Percentiles rank a stretch among this genome's conserved stretches.
Conservation (phyloP, 2,329 filamentous ascomycete genomes). For the Emergomyces orientalis region DNA sequence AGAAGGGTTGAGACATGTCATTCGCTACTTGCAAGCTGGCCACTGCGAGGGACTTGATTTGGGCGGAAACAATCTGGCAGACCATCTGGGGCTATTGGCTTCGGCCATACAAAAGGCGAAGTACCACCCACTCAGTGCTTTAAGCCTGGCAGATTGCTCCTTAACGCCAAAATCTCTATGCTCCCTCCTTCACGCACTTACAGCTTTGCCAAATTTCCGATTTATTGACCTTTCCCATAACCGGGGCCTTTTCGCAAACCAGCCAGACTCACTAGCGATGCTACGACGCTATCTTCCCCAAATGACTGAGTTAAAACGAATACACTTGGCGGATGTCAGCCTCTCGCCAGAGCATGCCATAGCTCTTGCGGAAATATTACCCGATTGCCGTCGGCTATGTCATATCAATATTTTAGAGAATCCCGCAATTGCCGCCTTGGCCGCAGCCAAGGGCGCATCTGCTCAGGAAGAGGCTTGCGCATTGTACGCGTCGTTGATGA, state of each 20-base stretch:
- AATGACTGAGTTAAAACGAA: slow-evolving; percentile 65
- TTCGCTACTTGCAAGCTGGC: slow-evolving; percentile 64
- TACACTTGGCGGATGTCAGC: slow-evolving; percentile 77
- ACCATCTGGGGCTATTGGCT: slow-evolving; percentile 37
- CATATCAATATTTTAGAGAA: slow-evolving; percentile 87
- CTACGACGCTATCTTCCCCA: slow-evolving; percentile 79
- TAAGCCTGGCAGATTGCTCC: slow-evolving; percentile 80
- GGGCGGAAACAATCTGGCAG: slow-evolving; percentile 66
- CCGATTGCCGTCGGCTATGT: slow-evolving; percentile 69
- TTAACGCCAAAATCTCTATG: slow-evolving; percentile 63
- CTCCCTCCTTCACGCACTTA: slow-evolving; percentile 64
- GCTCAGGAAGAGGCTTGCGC: slow-evolving; percentile 89
- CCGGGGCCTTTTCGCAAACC: slow-evolving; percentile 61
- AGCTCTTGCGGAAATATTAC: slow-evolving; percentile 78
- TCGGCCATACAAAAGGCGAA: slow-evolving; percentile 33
- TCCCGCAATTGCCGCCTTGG: slow-evolving; percentile 48
- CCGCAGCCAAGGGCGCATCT: slow-evolving; percentile 69
- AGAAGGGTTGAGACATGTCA: slow-evolving; percentile 65
- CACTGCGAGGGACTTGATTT: slow-evolving; percentile 82
- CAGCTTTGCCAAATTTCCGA: slow-evolving; percentile 61
- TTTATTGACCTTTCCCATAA: slow-evolving; percentile 94
- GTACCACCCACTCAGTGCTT: slow-evolving; percentile 58
- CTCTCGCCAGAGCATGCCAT: slow-evolving; percentile 84
- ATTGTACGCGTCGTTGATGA: slow-evolving; percentile 81
- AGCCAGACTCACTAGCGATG: slow-evolving; percentile 63